A percentile compares a stretch with the other conserved stretches of the same genome.
Evolutionary conservation across 805 yeast species (phyloP).

Genomic region (Teunomyces pallodes): DNA sequence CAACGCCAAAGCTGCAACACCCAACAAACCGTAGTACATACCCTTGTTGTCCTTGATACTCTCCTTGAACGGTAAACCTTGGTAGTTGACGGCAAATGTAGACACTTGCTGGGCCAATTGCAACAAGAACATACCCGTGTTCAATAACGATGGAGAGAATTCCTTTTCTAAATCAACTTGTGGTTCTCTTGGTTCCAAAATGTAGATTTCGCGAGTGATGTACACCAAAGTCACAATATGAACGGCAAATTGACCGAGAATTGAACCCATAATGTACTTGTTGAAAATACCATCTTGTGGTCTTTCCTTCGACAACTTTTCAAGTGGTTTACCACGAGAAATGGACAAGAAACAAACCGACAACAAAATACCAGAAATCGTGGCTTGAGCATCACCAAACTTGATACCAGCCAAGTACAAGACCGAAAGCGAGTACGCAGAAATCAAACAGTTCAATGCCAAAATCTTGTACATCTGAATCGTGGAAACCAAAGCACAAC

Average conservation of each 20-base stretch:
- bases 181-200: constrained; percentile 89
- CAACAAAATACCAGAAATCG: constrained; percentile 87
- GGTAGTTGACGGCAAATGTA: constrained; percentile 96
- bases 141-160: constrained; percentile 84
- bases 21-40: constrained; percentile 92
- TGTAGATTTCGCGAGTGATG: constrained; percentile 78
- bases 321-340: constrained; percentile 88
- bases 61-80: constrained; percentile 95
- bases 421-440: constrained; percentile 93
- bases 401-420: constrained; percentile 95
- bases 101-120: constrained; percentile 96
- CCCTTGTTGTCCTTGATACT: constrained; percentile 87
- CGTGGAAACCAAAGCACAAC: constrained; percentile 95
- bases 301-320: constrained; percentile 86
- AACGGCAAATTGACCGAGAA: constrained; percentile 92
- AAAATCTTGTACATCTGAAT: constrained; percentile 98
- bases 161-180: constrained; percentile 85
- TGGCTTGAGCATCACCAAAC: constrained; percentile 97
- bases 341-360: constrained; percentile 94
- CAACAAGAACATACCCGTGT: constrained; percentile 92
- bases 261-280: constrained; percentile 94
- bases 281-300: constrained; percentile 98
- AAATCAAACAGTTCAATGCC: constrained; percentile 93
- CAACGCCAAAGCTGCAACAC: constrained; percentile 84
- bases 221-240: constrained; percentile 82